phyloP scores from a whole-genome alignment of 495 filamentous ascomycete species.

The Aspergillus saccharolyticus region DNA sequence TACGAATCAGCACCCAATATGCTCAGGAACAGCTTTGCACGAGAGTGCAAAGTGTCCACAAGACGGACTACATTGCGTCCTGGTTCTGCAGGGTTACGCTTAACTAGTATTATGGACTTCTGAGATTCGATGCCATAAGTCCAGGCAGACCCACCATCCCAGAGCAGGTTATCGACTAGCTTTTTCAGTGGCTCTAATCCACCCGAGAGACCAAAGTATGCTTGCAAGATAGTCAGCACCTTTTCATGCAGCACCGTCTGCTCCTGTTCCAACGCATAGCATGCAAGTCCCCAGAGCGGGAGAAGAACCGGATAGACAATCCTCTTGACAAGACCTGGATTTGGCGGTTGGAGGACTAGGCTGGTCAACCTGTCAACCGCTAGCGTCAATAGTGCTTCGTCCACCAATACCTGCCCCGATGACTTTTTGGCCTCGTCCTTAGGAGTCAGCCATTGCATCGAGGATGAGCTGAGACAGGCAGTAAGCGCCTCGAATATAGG shows the following conservation, averaged over 20 bases:
- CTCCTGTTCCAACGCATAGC: constrained; percentile 43
- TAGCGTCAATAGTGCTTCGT: constrained; percentile 20
- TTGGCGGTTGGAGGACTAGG: constrained; percentile 62
- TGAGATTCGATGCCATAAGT: constrained; percentile 32
- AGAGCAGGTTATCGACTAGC: constrained; percentile 47
- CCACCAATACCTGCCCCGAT: constrained; percentile 18
- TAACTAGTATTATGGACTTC: constrained; percentile 34
- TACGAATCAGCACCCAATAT: constrained; percentile 48
- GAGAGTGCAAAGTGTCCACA: constrained; percentile 34
- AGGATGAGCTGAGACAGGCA: constrained; percentile 38
- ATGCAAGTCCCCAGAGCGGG: constrained; percentile 64
- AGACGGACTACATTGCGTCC: constrained; percentile 35
- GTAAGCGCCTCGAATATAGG: constrained; percentile 60
- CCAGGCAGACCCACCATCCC: constrained; percentile 47
- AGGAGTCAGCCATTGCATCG: constrained; percentile 23
- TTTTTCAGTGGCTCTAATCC: constrained; percentile 39
- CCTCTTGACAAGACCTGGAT: constrained; percentile 67
- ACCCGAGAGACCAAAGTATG: constrained; percentile 46
- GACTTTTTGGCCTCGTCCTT: not conserved
- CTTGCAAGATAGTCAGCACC: constrained; percentile 33
- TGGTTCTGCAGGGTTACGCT: constrained; percentile 13
- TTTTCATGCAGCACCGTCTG: constrained; percentile 26
- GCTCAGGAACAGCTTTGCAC: constrained; percentile 48
- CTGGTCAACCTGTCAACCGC: constrained; percentile 54
- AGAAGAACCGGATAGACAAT: constrained; percentile 59